Evolutionary conservation across 1,284 basidiomycete genomes (phyloP).

Genomic region (Melampsora larici-populina): DNA sequence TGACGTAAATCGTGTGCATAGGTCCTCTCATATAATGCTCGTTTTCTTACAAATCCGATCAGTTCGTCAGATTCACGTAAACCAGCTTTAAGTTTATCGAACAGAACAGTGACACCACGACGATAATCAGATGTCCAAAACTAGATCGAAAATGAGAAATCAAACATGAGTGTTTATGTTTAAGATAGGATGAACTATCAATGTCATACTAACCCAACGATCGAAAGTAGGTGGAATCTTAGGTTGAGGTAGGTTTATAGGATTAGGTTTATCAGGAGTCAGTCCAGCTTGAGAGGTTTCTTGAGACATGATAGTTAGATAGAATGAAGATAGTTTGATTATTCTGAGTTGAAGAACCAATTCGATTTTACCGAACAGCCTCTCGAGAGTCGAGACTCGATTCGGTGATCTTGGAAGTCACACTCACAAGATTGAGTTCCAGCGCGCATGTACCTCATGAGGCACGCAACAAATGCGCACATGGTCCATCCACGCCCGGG

Average conservation of each 20-base stretch:
- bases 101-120: conserved; percentile 20
- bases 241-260: not conserved
- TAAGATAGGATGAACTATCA: not conserved
- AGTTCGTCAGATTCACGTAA: conserved; percentile 32
- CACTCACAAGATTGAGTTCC: no score
- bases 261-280: not conserved
- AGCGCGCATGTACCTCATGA: no score
- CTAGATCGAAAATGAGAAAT: not conserved
- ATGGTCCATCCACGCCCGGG: no score
- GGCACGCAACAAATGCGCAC: no score
- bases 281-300: not conserved
- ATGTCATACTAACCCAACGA: conserved; percentile 17
- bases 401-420: no score
- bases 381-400: no score
- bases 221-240: conserved; percentile 35
- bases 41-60: conserved; percentile 24
- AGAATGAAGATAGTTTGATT: no score
- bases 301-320: not conserved
- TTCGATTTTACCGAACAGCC: no score
- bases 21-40: conserved; percentile 18
- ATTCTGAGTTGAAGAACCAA: no score
- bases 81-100: conserved; percentile 31
- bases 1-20: conserved; percentile 31
- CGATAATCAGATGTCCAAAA: conserved; percentile 42
- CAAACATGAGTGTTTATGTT: not conserved